phyloP scores from a whole-genome alignment of 2,329 filamentous ascomycete genomes.

The Xylaria sp. region DNA sequence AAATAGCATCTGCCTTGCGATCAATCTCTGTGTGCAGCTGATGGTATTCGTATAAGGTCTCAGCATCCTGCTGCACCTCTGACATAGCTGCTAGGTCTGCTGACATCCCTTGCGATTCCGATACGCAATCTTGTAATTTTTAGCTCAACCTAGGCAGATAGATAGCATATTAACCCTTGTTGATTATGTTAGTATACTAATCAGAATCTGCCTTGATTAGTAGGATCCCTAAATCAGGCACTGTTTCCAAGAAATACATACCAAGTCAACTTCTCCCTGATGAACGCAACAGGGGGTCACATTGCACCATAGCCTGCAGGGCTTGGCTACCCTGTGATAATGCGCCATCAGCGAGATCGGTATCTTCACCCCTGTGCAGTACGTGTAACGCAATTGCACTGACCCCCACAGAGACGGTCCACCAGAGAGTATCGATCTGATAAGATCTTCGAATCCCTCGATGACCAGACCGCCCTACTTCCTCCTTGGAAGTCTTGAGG shows the following conservation, averaged over 20 bases:
- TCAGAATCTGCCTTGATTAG: not conserved
- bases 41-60: conserved; percentile 57
- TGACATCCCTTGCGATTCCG: conserved; percentile 7
- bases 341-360: conserved; percentile 16
- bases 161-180: not conserved
- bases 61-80: conserved; percentile 49
- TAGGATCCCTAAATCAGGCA: not conserved
- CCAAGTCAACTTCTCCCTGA: not conserved
- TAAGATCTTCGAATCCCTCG: conserved; percentile 40
- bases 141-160: not conserved
- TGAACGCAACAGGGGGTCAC: not conserved
- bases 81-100: not conserved
- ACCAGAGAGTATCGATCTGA: conserved; percentile 44
- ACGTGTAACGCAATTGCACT: not conserved
- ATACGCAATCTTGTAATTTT: not conserved
- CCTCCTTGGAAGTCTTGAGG: conserved; percentile 11
- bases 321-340: not conserved
- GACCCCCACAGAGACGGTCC: conserved; percentile 23
- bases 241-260: not conserved
- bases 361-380: not conserved
- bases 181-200: not conserved
- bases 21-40: conserved; percentile 52
- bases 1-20: conserved; percentile 54
- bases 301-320: not conserved
- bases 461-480: not conserved